These are phyloP conservation scores for Cladosporium sp. DNA, from an alignment of 2,329 filamentous ascomycete species.

Conservation along the genomic window DNA sequence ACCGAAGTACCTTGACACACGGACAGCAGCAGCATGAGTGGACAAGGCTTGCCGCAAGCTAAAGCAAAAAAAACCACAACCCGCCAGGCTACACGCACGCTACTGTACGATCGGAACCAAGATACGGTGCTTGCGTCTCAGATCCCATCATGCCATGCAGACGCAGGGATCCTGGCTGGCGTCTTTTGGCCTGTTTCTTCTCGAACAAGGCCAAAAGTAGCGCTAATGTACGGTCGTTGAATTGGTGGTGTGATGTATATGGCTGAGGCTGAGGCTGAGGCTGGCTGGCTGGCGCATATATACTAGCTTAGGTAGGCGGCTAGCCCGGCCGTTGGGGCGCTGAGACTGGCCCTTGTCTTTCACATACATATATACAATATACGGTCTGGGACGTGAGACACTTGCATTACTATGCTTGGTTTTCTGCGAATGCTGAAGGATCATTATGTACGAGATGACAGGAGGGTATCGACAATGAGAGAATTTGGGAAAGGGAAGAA, in stretches of 20 bases:
- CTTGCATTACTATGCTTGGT: background rate
- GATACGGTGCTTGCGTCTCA: background rate
- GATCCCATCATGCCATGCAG: background rate
- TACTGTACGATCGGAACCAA: conserved; percentile 14
- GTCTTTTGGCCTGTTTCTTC: background rate
- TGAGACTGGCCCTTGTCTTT: background rate
- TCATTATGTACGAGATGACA: conserved; percentile 9
- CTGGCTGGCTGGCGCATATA: background rate
- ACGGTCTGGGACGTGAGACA: background rate
- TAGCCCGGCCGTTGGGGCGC: background rate
- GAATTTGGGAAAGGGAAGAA: background rate
- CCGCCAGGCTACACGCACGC: background rate
- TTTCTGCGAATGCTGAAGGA: background rate
- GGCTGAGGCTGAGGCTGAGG: background rate
- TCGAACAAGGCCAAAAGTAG: background rate
- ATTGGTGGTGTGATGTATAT: conserved; percentile 6
- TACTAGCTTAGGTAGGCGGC: background rate
- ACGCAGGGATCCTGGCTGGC: background rate
- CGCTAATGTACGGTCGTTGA: conserved; percentile 1
- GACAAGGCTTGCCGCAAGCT: background rate
- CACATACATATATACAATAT: background rate
- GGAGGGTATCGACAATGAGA: conserved; percentile 16
- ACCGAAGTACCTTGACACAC: background rate
- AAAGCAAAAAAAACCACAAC: background rate
- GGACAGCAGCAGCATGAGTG: background rate